phyloP scores from a whole-genome alignment of 192 early-diverging fungal genomes.

The Linnemannia hyalina region DNA sequence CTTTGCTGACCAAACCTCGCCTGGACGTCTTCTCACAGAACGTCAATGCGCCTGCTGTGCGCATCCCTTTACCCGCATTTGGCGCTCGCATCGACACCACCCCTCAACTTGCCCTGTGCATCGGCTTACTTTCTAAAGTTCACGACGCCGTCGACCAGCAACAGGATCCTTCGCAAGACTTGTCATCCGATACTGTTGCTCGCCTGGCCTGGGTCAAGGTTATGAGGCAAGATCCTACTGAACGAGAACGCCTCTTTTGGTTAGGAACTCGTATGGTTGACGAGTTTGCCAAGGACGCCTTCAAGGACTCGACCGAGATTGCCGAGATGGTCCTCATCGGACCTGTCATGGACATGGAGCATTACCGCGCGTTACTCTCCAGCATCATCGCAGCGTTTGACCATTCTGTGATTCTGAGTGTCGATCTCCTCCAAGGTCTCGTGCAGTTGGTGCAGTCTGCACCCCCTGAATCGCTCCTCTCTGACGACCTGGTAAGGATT shows the following conservation, averaged over 20 bases:
- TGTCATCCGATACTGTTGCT: too few species aligned
- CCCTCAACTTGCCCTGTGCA: too few species aligned
- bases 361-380: background rate
- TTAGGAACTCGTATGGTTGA: background rate
- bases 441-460: background rate
- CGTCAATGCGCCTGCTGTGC: too few species aligned
- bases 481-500: background rate
- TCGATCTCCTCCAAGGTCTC: conserved; percentile 2
- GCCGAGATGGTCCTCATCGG: background rate
- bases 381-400: background rate
- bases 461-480: background rate
- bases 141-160: too few species aligned
- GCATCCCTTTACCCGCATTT: too few species aligned
- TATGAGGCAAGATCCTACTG: background rate
- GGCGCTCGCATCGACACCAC: too few species aligned
- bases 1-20: too few species aligned
- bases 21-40: too few species aligned
- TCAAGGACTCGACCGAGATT: background rate
- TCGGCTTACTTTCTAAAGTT: too few species aligned
- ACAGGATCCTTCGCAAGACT: too few species aligned
- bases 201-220: background rate
- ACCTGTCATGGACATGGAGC: background rate
- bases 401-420: background rate
- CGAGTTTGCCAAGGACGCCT: background rate
- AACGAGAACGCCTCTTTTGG: background rate